Base-by-base conservation (phyloP, 768 basidiomycete species). In the Sarcodon aspratus region DNA sequence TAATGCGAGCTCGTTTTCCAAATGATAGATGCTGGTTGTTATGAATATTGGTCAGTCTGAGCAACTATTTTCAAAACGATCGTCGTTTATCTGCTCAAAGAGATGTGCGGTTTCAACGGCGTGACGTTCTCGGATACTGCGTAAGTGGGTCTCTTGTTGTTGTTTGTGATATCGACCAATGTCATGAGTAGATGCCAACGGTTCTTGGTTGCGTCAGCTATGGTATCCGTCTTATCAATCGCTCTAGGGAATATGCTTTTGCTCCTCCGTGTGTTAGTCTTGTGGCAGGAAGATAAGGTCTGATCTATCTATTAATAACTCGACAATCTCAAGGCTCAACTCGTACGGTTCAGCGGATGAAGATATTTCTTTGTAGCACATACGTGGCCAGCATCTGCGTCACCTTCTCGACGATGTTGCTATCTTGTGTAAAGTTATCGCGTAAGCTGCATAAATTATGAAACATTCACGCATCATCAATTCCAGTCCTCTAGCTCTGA, bases 211-310 rank as follows among this genome's bases (percentile, higher is more conserved):
- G 50, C 48, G 2, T 47, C 53, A 1, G 53, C 61, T 3, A 53
- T 61, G 50, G 21, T 59, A 33, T 57, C 60, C 7, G 50, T 65
- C 17, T 46, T 57, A 7, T 65, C 69, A 2, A 50, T 63, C 9
- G 59, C 55, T 7, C 55, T 64, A 12, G 63, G 61, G 13, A 65
- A 66, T 51, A 36, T 62, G 33, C 60, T 63, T 10, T 62, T 67
- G 27, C 59, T 68, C 15, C 47, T 67, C 21, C 63, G 66, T 18
- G 64, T 69, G 0, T 51, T 64, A 27, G 52, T 59, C 10, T 55
- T 69, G 8, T 69, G 68, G 68, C 65, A 69, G n/a, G 60, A 60
- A 42, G 56, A 63, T 2, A 58, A 56, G 27, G 60, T 38, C 4
- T 38, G 37, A 13, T 2, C 37, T 13, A 38, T 18, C 18, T 38